Base-by-base conservation (phyloP, 140 eudicot species). In the Flaveria floridana region DNA sequence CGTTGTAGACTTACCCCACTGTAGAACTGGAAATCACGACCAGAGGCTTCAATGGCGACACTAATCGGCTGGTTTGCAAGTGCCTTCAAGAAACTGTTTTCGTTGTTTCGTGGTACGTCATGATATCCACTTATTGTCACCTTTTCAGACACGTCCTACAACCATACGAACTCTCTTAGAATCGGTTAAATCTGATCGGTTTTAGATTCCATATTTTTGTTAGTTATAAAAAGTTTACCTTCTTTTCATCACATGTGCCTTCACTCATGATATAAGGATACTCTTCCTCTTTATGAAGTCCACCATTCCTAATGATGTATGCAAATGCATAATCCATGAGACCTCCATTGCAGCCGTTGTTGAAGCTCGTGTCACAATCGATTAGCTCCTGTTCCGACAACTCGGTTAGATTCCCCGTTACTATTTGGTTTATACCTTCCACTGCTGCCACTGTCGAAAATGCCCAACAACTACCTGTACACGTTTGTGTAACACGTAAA, bases 21-120 rank as follows among this genome's bases (percentile, higher is more conserved):
- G 68, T 89, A 86, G 65, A 89, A 89, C 39, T 89, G 96, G 82
- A 89, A 89, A 73, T 86, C 96, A 47, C 89, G 81, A 9, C 96
- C 89, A 34, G 91, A 86, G 41, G 89, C 96, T 20, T 85, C 91
- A 28, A 86, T 86, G 39, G 85, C 91, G 20, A 89, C 78, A 53
- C 96, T 86, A 10, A 89, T 47, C 0, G 96, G 96, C 71, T 86
- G 91, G 78, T 88, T 79, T 39, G 91, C 95, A 42, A 86, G 89
- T 75, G 89, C 95, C 77, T 86, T 88, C 72, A 86, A 79, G 58
- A 88, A 79, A 70, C 83, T 86, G 0, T 73, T 83, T 81, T 86
- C 91, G 26, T 71, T 83, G 53, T 86, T 86, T 42, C 20, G 71
- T 13, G 95, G 91, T 64, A 88, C 86, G 34, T 88, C 90, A 12